Evolutionary conservation across 352 stramenopile genomes (phyloP), one percentile per base, ranked within the genome.

Genomic region (Globisporangium parvum): DNA sequence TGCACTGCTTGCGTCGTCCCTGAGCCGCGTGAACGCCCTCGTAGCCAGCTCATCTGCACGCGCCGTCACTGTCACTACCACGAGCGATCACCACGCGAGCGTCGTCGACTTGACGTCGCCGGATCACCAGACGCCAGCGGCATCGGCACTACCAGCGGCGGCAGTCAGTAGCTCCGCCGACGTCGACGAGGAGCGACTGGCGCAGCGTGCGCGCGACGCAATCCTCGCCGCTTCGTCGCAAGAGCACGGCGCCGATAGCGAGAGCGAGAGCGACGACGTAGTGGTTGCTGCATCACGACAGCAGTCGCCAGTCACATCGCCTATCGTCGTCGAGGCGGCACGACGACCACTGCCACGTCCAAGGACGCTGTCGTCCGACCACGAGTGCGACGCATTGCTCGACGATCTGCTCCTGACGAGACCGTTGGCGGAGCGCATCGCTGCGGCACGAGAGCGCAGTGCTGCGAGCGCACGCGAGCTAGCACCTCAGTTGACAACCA

Each of bases 21-120:
- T 35, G 6, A 35, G 31, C 12, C 39, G 39, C 39, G 39, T 20
- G 39, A 18, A 44, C 39, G 39, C 18, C 1, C 18, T 44, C 18
- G 39, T 44, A 12, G 20, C 5, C 14, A 18, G 39, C 5, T 18
- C 39, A n/a, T 44, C 39, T 44, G 9, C 0, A 44, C 18, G 39
- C 39, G 18, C 1, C 39, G 18, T 35, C 21, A 31, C 20, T 21
- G 17, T 37, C 21, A 21, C 20, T 21, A 18, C n/a, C 3, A 18
- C 37, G n/a, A 51, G 10, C 3, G 21, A 41, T 40, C 21, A 18
- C 51, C 59, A 42, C 57, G 54, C 8, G 48, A 75, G 61, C 24
- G 47, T 84, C 41, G 77, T 88, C 6, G 67, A 85, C 52, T 53
- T 88, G 54, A 75, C 73, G 20, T 75, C 67, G 8, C 63, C 66